Evolutionary conservation across 225 moss, liverwort and hornwort species (phyloP), one percentile per base, ranked within the genome.

Genomic region (Antitrichia curtipendula): DNA sequence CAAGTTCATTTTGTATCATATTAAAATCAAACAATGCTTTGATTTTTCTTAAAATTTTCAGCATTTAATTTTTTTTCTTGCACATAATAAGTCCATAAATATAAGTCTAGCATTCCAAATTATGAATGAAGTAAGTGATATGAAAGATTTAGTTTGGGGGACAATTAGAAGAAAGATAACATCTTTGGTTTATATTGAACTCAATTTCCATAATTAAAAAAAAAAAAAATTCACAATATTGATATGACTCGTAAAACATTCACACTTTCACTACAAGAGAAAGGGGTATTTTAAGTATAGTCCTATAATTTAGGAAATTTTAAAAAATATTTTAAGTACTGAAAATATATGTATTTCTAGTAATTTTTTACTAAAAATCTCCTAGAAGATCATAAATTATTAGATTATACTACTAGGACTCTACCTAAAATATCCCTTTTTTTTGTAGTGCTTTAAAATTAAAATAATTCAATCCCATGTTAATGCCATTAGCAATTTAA

Each of bases 141-240:
- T 43, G 7, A 13, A 43, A 13, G 41, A 43, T 27, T 27, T 27
- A 9, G 0, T 41, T 24, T 41, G 8, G 4, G 7, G 0, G 4
- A 25, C 8, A 25, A 25, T 24, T 24, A 25, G 41, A 70, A 25
- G 24, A 41, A 25, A 70, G 27, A 41, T 9, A 70, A 70, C 5
- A 41, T 69, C 40, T 24, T 14, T 8, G 1, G 14, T 41, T 41
- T 41, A 13, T 14, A 25, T 40, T 25, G 5, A 69, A 41, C 0
- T 69, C 3, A 24, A 41, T 41, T 25, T 41, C 15, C 5, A 8
- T 5, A 41, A 14, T 24, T 40, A 40, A 4, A 0, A 18, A 8
- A 16, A 16, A 28, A 27, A 27, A 3, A 14, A 0, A 38, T 38
- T 38, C 1, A 12, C 38, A 43, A 41, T 0, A 0, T 25, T 70